These are phyloP conservation scores for Pulveroboletus frians DNA, from an alignment of 768 basidiomycete genomes.

Conservation along the genomic window DNA sequence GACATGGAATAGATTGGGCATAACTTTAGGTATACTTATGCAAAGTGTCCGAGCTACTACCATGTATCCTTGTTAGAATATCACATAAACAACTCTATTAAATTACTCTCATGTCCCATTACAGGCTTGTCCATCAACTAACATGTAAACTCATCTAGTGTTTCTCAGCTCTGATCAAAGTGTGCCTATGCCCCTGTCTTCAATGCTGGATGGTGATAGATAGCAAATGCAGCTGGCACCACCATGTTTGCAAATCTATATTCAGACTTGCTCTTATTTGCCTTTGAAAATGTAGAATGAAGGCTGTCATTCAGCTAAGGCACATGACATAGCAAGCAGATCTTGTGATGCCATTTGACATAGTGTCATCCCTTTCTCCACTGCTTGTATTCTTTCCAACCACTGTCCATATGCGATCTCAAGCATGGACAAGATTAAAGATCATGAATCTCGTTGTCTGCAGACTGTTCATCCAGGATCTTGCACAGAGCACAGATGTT, in stretches of 20 bases:
- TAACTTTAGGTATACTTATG: too few species aligned
- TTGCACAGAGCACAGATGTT: neutral
- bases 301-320: neutral
- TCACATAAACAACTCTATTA: conserved; percentile 5
- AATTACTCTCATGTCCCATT: neutral
- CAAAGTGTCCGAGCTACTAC: too few species aligned
- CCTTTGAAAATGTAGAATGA: neutral
- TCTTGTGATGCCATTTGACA: neutral
- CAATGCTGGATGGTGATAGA: neutral
- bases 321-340: conserved; percentile 6
- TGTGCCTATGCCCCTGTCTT: neutral
- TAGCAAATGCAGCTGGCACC: neutral
- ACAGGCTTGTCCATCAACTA: conserved; percentile 1
- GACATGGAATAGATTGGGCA: too few species aligned
- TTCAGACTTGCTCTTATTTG: neutral
- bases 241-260: neutral
- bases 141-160: neutral
- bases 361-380: conserved; percentile 1
- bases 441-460: neutral
- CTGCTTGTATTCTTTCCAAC: neutral
- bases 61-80: too few species aligned
- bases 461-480: neutral
- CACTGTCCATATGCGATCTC: too few species aligned
- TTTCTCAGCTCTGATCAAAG: neutral
- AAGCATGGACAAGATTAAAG: neutral